Conservation (phyloP, 805 yeast genomes). For the Candida maris region DNA sequence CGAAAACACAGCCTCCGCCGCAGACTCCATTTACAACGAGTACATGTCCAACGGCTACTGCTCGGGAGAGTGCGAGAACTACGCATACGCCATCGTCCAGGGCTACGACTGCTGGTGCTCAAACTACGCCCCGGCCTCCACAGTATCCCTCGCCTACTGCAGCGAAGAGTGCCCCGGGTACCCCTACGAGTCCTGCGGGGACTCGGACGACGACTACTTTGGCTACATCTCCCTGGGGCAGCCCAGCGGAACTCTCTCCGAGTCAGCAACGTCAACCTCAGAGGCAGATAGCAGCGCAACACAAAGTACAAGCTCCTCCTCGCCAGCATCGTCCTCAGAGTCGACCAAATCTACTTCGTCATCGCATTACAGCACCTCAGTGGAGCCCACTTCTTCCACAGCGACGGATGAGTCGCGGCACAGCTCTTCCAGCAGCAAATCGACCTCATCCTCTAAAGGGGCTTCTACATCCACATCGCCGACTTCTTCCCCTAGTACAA, state of each 20-base stretch:
- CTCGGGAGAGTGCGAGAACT: slow-evolving; percentile 36
- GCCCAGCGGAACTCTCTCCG: slow-evolving; percentile 3
- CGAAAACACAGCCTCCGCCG: slow-evolving; percentile 23
- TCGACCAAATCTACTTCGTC: slow-evolving; percentile 5
- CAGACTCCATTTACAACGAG: slow-evolving; percentile 7
- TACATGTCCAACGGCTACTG: slow-evolving; percentile 42
- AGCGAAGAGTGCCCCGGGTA: slow-evolving; percentile 42
- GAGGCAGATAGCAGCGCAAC: background rate
- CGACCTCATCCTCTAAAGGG: slow-evolving; percentile 15
- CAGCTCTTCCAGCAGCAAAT: too few relatives aligned
- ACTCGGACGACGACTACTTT: slow-evolving; percentile 13
- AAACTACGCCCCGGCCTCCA: slow-evolving; percentile 36
- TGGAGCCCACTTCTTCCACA: slow-evolving; percentile 20
- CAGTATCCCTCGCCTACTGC: slow-evolving; percentile 37
- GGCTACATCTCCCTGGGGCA: slow-evolving; percentile 21
- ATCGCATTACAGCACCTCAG: slow-evolving; percentile 15
- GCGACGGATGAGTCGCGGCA: too few relatives aligned
- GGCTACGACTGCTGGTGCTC: slow-evolving; percentile 47
- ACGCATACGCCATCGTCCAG: slow-evolving; percentile 45
- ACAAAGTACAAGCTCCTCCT: slow-evolving; percentile 9
- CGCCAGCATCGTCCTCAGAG: slow-evolving; percentile 8
- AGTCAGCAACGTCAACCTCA: slow-evolving; percentile 4
- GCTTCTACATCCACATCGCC: slow-evolving; percentile 10
- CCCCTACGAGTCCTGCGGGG: slow-evolving; percentile 39
- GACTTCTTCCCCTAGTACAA: slow-evolving; percentile 12